Evolutionary conservation across 495 filamentous ascomycete species (phyloP), one percentile per base, ranked within the genome.

Genomic region (Oidiodendron maius): DNA sequence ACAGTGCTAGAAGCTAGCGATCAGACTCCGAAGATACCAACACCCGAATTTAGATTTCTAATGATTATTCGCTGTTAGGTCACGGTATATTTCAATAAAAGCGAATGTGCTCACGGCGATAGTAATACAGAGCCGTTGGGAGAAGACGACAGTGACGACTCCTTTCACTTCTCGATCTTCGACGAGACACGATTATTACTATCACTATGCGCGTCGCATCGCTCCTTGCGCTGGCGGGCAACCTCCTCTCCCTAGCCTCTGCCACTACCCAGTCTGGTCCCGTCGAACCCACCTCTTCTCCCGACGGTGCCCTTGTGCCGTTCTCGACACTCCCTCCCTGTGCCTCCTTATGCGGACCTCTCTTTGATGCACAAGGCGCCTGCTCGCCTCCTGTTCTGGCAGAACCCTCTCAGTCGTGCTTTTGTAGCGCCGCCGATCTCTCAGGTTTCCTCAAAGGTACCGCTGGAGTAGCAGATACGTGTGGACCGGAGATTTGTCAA

Each of bases 321-420:
- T 64, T 71, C 48, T 49, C 41, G 13, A 58, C 55, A 21, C 58
- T 79, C 40, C 72, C 74, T 34, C 52, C 72, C 1, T 79, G 76
- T 48, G 70, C 66, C 2, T 55, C 57, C 1, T 23, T 53, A 15
- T 79, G 76, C 52, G 74, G 74, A 17, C 49, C 58, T 1, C 67
- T 79, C 28, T 78, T 68, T 56, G 75, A 77, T 57, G 76, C 69
- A 9, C 77, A 79, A 55, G 75, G 74, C 51, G 70, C 62, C 43
- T 79, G 75, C 55, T 69, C 70, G 0, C 71, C 71, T 3, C 70
- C 74, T 3, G 35, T 36, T 16, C 47, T 48, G 2, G 35, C 44
- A 5, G 61, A 58, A 0, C 60, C 55, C 2, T 52, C 69, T 53
- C 58, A 62, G 9, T 56, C 48, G 18, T 79, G 76, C 54, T 78